Base-by-base conservation (phyloP, 352 stramenopile genomes). In the Phytopythium cucurbitacearum region DNA sequence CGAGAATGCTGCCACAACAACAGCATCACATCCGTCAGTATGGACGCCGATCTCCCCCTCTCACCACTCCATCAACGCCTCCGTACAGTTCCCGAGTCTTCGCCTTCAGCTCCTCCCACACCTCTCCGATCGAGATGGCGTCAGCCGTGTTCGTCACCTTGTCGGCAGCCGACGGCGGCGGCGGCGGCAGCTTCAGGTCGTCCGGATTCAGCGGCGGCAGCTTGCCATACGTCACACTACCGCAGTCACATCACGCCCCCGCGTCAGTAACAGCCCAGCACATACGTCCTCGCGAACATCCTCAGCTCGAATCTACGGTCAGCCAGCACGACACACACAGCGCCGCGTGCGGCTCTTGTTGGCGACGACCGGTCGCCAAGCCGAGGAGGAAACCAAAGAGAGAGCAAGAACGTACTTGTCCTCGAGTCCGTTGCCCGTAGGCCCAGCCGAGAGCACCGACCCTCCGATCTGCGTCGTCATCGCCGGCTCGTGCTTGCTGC, bases 71-170 rank as follows among this genome's bases (percentile, higher is more conserved):
- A 28, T 28, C 5, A 11, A 3, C 45, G 5, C 3, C 10, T 11
- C 76, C 80, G 59, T 51, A 91, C 80, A 92, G 89, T 62, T 88
- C 81, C 47, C 69, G 71, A 8, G 65, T 81, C 64, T 92, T 94
- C 51, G 72, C 62, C 70, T 92, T 92, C 48, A 94, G 66, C 59
- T 94, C 84, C 36, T 76, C 72, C 80, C 81, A 94, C n/a, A 94
- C 76, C 63, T 94, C 84, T 42, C 78, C 56, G 45, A 94, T 73
- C 15, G 84, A 91, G 58, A 94, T 92, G 32, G 79, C 69, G 44
- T 91, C 76, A 16, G 65, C 61, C 33, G 65, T 69, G 46, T 77
- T 63, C 10, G 80, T 87, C 11, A 80, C 65, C 62, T 91, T 92
- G 21, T 85, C 74, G 3, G 84, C 84, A 4, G 79, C 80, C 10